Base-by-base conservation (phyloP, 805 yeast species). In the Dipodascus geniculatus region DNA sequence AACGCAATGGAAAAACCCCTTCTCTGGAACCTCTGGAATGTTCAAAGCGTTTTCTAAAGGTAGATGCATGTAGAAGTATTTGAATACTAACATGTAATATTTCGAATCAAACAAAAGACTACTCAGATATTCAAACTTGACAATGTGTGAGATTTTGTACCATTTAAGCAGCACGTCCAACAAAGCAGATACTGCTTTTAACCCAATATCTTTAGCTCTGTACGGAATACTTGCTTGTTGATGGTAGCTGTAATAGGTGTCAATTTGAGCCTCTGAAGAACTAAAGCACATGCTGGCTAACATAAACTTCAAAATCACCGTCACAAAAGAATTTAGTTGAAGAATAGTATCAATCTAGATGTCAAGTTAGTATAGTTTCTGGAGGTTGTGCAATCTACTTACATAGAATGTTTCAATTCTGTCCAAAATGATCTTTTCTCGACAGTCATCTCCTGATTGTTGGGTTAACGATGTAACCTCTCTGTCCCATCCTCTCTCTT, bases 121-220 rank as follows among this genome's bases (percentile, higher is more conserved):
- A 3, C 84, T 67, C 14, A 91, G 69, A 60, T 83, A 86, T 64
- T 88, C 95, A 65, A 76, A 82, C 65, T 91, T 90, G 57, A 90
- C 65, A 1, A 88, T 71, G 65, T 93, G 23, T 47, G 80, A 83
- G 8, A 76, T 65, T 63, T 85, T 86, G 65, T 87, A 83, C 96
- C 97, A 90, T 60, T 76, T 77, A 33, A 83, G 64, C 20, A 93
- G 63, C 20, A 79, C 60, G 9, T 70, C 60, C 1, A 87, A 53
- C 1, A 81, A 74, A 1, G 78, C 77, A 0, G 83, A 71, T 1
- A 83, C 70, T 2, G 83, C 77, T 58, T 82, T 84, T 51, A 83
- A 61, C 1, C 82, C 71, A 2, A 79, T 68, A 60, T 85, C 91
- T 58, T 82, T 83, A n/a, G 78, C 71, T 57, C 83, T 74, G 3